These are phyloP conservation scores for Sphaerulina vaccinii DNA, from an alignment of 2,329 filamentous ascomycete species.

Conservation along the genomic window DNA sequence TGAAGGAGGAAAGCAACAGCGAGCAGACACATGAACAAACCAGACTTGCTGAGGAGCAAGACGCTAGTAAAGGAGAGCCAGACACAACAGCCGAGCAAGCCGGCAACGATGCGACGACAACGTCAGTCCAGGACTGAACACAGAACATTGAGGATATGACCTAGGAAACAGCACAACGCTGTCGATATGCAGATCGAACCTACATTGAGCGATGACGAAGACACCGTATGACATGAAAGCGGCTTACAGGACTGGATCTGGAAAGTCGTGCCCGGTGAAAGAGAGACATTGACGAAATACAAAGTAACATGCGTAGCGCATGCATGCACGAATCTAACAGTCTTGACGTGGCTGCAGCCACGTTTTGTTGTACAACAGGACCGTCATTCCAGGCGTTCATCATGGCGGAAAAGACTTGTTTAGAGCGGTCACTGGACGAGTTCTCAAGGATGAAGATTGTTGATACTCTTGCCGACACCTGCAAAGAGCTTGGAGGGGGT, in stretches of 20 bases:
- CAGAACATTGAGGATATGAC: background rate
- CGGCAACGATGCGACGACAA: background rate
- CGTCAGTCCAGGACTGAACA: background rate
- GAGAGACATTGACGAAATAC: background rate
- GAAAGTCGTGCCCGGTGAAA: background rate
- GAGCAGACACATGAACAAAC: constrained; percentile 36
- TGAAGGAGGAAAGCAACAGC: constrained; percentile 35
- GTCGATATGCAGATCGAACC: background rate
- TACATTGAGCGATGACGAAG: background rate
- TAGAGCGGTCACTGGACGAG: too few species aligned
- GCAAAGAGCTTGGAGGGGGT: too few species aligned
- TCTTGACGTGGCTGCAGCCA: background rate
- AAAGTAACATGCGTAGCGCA: background rate
- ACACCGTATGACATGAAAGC: background rate
- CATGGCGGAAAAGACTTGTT: too few species aligned
- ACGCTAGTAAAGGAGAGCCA: background rate
- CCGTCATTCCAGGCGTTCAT: constrained; percentile 45
- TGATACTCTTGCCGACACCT: too few species aligned
- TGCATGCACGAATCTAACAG: background rate
- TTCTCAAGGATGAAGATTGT: too few species aligned
- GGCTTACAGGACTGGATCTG: background rate
- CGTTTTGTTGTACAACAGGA: background rate
- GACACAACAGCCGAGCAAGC: constrained; percentile 20
- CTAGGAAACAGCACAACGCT: background rate
- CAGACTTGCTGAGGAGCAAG: constrained; percentile 31